Evolutionary conservation across 768 basidiomycete genomes (phyloP).

Genomic region (Xerocomellus intermedius): DNA sequence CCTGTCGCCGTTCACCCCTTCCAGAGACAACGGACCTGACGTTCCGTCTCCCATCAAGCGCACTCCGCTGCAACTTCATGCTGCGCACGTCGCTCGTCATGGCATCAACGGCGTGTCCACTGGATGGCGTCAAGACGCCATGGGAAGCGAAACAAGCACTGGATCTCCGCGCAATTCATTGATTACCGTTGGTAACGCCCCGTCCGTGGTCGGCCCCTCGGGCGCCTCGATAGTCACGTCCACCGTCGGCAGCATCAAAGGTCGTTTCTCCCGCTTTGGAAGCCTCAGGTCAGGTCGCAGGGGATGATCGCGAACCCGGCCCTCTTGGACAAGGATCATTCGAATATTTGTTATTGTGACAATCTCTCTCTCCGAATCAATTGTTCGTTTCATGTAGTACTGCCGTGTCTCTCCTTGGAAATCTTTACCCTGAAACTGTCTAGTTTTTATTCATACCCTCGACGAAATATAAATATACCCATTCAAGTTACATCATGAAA

Average conservation of each 20-base stretch:
- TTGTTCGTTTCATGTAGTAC: slow-evolving; percentile 3
- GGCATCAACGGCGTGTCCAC: slow-evolving; percentile 82
- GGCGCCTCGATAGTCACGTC: slow-evolving; percentile 62
- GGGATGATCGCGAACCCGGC: slow-evolving; percentile 11
- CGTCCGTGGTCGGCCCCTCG: slow-evolving; percentile 36
- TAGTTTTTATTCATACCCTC: slow-evolving; percentile 19
- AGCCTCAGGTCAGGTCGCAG: slow-evolving; percentile 58
- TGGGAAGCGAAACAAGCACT: slow-evolving; percentile 38
- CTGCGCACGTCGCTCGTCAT: slow-evolving; percentile 78
- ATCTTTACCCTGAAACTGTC: slow-evolving; percentile 9
- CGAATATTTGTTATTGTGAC: neutral
- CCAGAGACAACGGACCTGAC: slow-evolving; percentile 18
- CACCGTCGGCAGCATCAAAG: slow-evolving; percentile 66
- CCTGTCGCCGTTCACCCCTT: slow-evolving; percentile 35
- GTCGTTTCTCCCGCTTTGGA: slow-evolving; percentile 74
- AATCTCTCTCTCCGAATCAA: neutral
- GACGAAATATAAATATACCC: slow-evolving; percentile 19
- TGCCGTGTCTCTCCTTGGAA: neutral
- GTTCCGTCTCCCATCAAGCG: slow-evolving; percentile 42
- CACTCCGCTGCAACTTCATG: slow-evolving; percentile 76
- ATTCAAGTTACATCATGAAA: slow-evolving; percentile 16
- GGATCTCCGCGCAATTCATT: slow-evolving; percentile 73
- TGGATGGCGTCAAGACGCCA: slow-evolving; percentile 58
- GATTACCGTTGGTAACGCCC: slow-evolving; percentile 63
- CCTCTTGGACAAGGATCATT: too few relatives aligned